phyloP scores from a whole-genome alignment of 2,329 filamentous ascomycete genomes.

The Aureobasidium namibiae region DNA sequence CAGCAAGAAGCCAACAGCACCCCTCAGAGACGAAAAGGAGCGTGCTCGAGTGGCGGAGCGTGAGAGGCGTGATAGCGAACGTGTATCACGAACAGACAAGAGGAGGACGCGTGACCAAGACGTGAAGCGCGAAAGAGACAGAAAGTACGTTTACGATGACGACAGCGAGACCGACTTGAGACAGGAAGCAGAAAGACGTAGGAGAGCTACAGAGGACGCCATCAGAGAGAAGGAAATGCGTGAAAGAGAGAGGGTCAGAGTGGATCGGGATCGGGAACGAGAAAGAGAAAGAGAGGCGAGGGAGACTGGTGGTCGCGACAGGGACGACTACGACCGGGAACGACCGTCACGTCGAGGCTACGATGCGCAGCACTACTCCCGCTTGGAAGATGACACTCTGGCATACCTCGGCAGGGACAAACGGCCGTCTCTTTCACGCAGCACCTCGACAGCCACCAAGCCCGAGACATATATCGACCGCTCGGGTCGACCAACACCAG shows the following conservation, averaged over 20 bases:
- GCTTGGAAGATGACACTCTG: conserved; percentile 18
- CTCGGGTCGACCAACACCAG: conserved; percentile 18
- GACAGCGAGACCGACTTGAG: conserved; percentile 22
- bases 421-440: conserved; percentile 21
- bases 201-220: conserved; percentile 18
- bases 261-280: conserved; percentile 15
- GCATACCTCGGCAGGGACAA: conserved; percentile 23
- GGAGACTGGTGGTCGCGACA: conserved; percentile 5
- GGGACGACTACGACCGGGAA: conserved; percentile 15
- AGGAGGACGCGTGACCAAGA: conserved; percentile 32
- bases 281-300: conserved; percentile 18
- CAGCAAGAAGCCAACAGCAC: conserved; percentile 19
- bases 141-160: conserved; percentile 29
- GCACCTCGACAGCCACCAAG: conserved; percentile 18
- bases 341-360: background rate
- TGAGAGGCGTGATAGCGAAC: conserved; percentile 26
- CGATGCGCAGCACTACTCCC: conserved; percentile 19
- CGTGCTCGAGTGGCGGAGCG: conserved; percentile 16
- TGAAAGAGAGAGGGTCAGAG: conserved; percentile 11
- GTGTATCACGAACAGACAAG: conserved; percentile 15
- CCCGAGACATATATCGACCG: conserved; percentile 22
- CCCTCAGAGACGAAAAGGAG: conserved; percentile 17
- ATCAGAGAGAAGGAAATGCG: conserved; percentile 9
- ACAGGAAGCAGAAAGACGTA: conserved; percentile 22
- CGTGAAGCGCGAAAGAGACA: conserved; percentile 30